Percentiles rank a stretch among this genome's conserved stretches.
phyloP scores from a whole-genome alignment of 225 moss, liverwort and hornwort species.

The Sphagnum tenellum region DNA sequence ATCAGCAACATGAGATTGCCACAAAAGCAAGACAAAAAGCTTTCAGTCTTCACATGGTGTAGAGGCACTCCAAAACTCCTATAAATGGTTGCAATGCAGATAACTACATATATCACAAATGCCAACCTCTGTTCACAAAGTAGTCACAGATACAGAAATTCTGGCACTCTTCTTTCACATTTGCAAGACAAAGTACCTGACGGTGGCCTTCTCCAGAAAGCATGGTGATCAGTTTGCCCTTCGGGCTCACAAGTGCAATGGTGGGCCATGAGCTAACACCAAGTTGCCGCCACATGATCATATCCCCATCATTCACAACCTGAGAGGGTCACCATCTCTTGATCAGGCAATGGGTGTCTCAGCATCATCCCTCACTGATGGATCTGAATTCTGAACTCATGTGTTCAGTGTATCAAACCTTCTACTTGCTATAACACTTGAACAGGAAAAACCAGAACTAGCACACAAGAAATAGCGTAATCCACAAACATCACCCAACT shows the following conservation, averaged over 20 bases:
- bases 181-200: constrained; percentile 31
- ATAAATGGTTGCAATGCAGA: too few species aligned
- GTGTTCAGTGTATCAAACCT: too few species aligned
- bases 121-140: too few species aligned
- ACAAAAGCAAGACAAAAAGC: too few species aligned
- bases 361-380: background rate
- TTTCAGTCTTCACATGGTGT: too few species aligned
- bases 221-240: constrained; percentile 74
- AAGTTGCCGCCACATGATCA: constrained; percentile 92
- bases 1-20: too few species aligned
- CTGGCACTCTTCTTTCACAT: background rate
- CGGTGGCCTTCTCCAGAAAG: constrained; percentile 88
- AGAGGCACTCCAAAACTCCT: too few species aligned
- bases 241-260: constrained; percentile 70
- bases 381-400: too few species aligned
- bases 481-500: background rate
- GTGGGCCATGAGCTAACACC: constrained; percentile 99
- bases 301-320: constrained; percentile 96
- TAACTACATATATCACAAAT: too few species aligned
- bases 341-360: background rate
- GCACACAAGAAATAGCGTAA: background rate
- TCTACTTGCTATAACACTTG: background rate
- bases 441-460: background rate
- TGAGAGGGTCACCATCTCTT: constrained; percentile 3
- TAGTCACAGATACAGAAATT: background rate